A percentile compares a stretch with the other conserved stretches of the same genome.
Evolutionary conservation across 2,329 filamentous ascomycete species (phyloP).

Genomic region (Blastomyces gilchristii): DNA sequence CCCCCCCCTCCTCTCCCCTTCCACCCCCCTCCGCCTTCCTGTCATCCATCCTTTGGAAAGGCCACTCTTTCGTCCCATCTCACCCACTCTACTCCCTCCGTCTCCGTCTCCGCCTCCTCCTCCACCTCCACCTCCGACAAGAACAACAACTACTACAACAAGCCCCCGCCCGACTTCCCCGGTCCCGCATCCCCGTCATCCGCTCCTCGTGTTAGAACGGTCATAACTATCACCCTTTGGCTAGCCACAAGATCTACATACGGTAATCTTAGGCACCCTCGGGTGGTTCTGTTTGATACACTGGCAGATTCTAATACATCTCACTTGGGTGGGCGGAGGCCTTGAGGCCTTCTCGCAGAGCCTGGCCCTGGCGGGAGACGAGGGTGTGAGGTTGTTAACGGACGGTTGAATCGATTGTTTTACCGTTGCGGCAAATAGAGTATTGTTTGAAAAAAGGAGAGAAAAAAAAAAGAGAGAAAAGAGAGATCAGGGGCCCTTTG

Average conservation of each 20-base stretch:
- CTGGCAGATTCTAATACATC: not conserved
- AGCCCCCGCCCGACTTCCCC: not conserved
- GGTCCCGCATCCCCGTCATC: not conserved
- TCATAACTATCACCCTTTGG: not conserved
- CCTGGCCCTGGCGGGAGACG: constrained; percentile 23
- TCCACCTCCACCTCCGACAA: no score
- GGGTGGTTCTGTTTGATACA: not conserved
- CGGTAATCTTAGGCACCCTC: not conserved
- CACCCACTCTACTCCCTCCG: not conserved
- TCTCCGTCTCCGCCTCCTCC: no score
- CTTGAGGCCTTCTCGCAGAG: constrained; percentile 28
- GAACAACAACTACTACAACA: not conserved
- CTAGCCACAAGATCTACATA: not conserved
- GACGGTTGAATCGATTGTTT: not conserved
- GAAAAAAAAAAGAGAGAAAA: not conserved
- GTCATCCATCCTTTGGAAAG: not conserved
- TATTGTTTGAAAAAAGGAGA: not conserved
- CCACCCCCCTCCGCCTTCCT: not conserved
- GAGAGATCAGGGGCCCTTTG: no score
- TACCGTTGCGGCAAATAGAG: not conserved
- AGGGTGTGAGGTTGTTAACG: constrained; percentile 17
- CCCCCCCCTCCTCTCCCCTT: not conserved
- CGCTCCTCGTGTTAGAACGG: not conserved
- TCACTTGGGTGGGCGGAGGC: constrained; percentile 28
- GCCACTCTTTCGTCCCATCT: not conserved